Evolutionary conservation across 2,329 filamentous ascomycete species (phyloP), one percentile per base, ranked within the genome.

Genomic region (Amauroascus niger): DNA sequence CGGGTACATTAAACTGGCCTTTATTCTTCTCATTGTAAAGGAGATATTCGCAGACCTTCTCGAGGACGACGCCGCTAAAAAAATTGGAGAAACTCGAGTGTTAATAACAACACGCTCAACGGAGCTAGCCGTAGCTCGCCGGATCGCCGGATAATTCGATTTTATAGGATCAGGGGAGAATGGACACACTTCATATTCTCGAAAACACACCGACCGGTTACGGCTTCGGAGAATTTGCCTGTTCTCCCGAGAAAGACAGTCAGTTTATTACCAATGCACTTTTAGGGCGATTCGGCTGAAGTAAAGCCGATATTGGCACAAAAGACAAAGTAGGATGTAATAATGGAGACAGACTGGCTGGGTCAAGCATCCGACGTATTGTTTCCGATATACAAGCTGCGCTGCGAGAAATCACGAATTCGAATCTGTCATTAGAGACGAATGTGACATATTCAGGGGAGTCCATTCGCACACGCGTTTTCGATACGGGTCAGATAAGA

Each of bases 31-130:
- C 77, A 58, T 82, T 79, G 70, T 84, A 85, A 67, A 82, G 83
- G 43, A 86, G 75, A 63, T 86, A 86, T 64, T 84, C 81, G 74
- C 81, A 84, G 51, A 86, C 80, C 65, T 84, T 84, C 63, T 85
- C 82, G 1, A 86, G 73, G 9, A 84, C 75, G 24, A 82, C 67
- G 26, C 78, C 81, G 60, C 79, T 84, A 58, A 30, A 52, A 18
- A 26, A n/a, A n/a, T n/a, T n/a, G n/a, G 24, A 6, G 16, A 40
- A 43, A 33, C 7, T 22, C 18, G n/a, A n/a, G 24, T 30, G 24
- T 45, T 45, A 45, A 30, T 16, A 16, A 4, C 13, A 24, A 22
- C 16, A 22, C 16, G 16, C 6, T 30, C 39, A 3, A 41, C 9
- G 13, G 8, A 11, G 13, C 39, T 41, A 13, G 16, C 6, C 3